Conservation (phyloP, 2,329 filamentous ascomycete species). For the Sporothrix phasma region DNA sequence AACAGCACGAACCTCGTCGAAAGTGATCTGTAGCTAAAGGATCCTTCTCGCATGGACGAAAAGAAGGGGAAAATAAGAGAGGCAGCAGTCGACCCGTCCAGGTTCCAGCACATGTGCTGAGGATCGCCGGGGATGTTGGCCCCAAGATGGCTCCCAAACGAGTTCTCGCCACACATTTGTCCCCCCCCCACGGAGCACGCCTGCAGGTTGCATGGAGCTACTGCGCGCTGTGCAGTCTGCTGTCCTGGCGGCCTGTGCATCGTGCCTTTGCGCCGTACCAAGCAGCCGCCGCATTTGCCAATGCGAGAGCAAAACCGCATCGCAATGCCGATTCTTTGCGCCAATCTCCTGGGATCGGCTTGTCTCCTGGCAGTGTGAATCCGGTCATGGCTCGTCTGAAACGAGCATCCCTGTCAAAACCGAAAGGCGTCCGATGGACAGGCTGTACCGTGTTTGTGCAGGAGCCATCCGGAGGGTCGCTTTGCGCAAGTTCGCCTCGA, state of each 20-base stretch:
- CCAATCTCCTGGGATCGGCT: no score
- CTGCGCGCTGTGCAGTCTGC: not conserved
- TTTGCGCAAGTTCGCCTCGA: no score
- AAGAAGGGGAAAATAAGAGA: not conserved
- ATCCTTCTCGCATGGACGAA: not conserved
- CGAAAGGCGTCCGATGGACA: no score
- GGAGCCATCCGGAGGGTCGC: no score
- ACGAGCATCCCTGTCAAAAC: not conserved
- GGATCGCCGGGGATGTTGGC: not conserved
- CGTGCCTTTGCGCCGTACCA: not conserved
- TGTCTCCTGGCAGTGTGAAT: not conserved
- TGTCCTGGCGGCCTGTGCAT: no score
- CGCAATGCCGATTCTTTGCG: not conserved
- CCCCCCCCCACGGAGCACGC: not conserved
- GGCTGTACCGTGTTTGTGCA: no score
- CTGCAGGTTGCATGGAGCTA: not conserved
- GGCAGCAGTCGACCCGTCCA: not conserved
- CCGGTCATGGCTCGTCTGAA: not conserved
- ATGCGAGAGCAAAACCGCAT: not conserved
- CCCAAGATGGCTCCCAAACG: not conserved
- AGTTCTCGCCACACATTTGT: not conserved
- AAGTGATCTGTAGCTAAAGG: not conserved
- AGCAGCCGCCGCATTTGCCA: not conserved
- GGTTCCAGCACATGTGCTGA: not conserved
- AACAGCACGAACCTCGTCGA: not conserved